phyloP scores from a whole-genome alignment of 1,139 yeast genomes.

The Blastobotrys aristatus region DNA sequence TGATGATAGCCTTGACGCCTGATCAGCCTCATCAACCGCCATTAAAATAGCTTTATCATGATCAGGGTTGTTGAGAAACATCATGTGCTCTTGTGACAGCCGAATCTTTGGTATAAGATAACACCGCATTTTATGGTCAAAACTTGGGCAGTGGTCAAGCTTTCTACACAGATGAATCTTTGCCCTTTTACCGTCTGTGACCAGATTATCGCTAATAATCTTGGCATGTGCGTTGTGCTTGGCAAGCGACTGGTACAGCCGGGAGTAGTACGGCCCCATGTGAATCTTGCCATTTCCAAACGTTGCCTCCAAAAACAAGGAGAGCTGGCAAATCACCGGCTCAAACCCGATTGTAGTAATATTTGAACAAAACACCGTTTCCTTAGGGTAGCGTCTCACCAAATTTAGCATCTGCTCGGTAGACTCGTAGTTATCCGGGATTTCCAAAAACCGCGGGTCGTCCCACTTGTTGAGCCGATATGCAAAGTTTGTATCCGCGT shows the following conservation, averaged over 20 bases:
- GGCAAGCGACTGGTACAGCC: too few species aligned
- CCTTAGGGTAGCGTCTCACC: neutral
- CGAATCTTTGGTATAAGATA: constrained; percentile 15
- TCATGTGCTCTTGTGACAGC: neutral
- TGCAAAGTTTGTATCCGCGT: constrained; percentile 55
- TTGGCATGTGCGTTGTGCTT: too few species aligned
- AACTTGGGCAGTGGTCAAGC: neutral
- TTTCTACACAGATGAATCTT: constrained; percentile 2
- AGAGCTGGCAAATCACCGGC: neutral
- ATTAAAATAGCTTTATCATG: too few species aligned
- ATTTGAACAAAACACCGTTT: neutral
- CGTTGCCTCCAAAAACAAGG: neutral
- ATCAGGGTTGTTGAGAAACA: neutral
- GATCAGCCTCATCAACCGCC: too few species aligned
- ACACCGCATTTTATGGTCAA: constrained; percentile 23
- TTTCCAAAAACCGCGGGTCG: neutral
- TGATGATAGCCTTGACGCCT: too few species aligned
- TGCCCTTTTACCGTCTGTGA: neutral
- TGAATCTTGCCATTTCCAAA: constrained; percentile 32
- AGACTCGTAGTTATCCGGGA: neutral
- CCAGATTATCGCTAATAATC: too few species aligned
- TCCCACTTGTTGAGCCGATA: constrained; percentile 28
- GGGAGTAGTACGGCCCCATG: too few species aligned
- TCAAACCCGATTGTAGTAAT: constrained; percentile 5
- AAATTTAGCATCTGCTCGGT: neutral